Conservation (phyloP, 306 rosid genomes). For the Cajanus cajan region DNA sequence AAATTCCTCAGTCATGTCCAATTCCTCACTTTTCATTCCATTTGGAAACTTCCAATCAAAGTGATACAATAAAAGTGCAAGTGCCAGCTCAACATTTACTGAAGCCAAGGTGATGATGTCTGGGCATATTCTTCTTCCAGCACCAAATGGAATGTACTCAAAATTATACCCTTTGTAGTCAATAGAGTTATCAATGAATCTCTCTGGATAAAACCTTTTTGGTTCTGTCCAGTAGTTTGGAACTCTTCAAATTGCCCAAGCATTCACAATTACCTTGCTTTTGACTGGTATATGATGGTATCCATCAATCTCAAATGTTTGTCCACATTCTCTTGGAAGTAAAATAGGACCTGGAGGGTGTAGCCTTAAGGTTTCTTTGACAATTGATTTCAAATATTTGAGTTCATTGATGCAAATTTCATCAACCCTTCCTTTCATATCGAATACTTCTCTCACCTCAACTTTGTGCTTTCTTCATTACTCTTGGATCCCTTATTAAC, state of each 20-base stretch:
- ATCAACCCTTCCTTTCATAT: neutral
- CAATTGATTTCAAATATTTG: neutral
- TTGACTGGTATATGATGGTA: neutral
- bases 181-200: neutral
- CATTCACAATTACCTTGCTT: neutral
- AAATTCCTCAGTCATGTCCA: neutral
- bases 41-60: neutral
- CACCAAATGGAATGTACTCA: neutral
- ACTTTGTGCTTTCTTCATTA: neutral
- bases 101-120: neutral
- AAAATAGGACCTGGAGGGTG: neutral
- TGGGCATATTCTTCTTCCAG: constrained; percentile 1
- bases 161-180: neutral
- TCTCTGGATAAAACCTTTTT: neutral
- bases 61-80: neutral
- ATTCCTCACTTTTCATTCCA: neutral
- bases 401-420: neutral
- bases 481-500: neutral
- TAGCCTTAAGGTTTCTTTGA: neutral
- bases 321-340: neutral
- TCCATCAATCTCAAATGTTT: neutral
- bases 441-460: neutral
- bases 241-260: neutral
- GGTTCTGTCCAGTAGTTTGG: neutral
- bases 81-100: neutral